A percentile compares a stretch with the other conserved stretches of the same genome.
Evolutionary conservation across 73 alveolate genomes (phyloP).

Genomic region (Paramecium primaurelia): DNA sequence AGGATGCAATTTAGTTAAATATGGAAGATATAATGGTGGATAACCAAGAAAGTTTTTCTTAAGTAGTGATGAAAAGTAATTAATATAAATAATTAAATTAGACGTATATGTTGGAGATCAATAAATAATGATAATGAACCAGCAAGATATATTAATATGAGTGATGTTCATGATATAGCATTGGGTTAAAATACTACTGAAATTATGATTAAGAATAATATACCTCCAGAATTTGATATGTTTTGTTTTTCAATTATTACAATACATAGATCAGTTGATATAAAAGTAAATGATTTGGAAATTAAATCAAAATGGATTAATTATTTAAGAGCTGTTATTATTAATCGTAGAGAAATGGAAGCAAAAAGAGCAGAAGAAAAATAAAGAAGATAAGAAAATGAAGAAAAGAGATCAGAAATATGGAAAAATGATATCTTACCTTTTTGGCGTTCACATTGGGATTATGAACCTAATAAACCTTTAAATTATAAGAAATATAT

Average conservation of each 20-base stretch:
- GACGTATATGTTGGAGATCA: slow-evolving; percentile 28
- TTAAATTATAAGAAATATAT: slow-evolving; percentile 41
- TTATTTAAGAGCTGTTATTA: slow-evolving; percentile 60
- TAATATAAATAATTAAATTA: neutral
- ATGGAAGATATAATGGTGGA: slow-evolving; percentile 69
- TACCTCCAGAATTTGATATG: slow-evolving; percentile 73
- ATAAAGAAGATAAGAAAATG: slow-evolving; percentile 33
- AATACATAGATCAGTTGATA: slow-evolving; percentile 63
- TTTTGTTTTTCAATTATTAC: slow-evolving; percentile 70
- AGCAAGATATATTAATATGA: slow-evolving; percentile 32
- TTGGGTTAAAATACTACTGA: slow-evolving; percentile 69
- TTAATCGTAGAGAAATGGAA: slow-evolving; percentile 36
- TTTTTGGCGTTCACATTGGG: slow-evolving; percentile 56
- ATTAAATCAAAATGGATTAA: slow-evolving; percentile 72
- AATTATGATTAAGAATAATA: slow-evolving; percentile 63
- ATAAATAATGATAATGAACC: slow-evolving; percentile 51
- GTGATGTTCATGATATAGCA: slow-evolving; percentile 63
- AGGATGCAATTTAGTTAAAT: slow-evolving; percentile 69
- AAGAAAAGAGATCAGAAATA: slow-evolving; percentile 56
- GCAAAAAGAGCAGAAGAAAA: slow-evolving; percentile 52
- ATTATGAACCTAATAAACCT: slow-evolving; percentile 33
- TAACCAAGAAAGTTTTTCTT: slow-evolving; percentile 69
- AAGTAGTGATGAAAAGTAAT: slow-evolving; percentile 56
- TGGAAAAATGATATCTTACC: slow-evolving; percentile 67
- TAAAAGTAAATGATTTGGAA: slow-evolving; percentile 60